Conservation (phyloP, 192 early-diverging fungal genomes). For the Coemansia sp. region DNA sequence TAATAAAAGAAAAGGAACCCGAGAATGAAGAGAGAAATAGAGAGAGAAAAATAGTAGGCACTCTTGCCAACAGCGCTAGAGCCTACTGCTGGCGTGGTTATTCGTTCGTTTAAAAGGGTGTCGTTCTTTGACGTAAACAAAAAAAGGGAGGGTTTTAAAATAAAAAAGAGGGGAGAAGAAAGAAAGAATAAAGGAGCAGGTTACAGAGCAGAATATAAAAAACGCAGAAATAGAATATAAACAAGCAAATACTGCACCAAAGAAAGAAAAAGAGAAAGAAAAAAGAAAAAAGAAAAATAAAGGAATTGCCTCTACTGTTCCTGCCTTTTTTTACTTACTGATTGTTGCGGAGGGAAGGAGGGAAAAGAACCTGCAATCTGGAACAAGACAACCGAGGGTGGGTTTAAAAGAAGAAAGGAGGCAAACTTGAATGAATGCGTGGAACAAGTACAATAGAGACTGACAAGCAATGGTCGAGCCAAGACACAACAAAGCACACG, state of each 20-base stretch:
- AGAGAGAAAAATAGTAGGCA: background rate
- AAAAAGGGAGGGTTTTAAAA: background rate
- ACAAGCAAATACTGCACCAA: background rate
- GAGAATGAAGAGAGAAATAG: background rate
- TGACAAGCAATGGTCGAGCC: too few species aligned
- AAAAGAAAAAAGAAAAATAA: slow-evolving; percentile 11
- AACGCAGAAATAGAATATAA: slow-evolving; percentile 11
- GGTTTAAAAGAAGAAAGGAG: background rate
- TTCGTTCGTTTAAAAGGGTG: background rate
- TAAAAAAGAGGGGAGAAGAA: background rate
- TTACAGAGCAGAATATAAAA: background rate
- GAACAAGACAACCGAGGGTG: background rate
- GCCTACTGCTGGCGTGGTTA: background rate
- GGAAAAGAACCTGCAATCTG: background rate
- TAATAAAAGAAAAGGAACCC: background rate
- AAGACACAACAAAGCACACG: too few species aligned
- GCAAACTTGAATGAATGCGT: background rate
- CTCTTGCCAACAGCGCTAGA: too few species aligned
- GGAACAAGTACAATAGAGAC: background rate
- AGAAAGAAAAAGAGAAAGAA: slow-evolving; percentile 6
- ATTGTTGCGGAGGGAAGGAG: background rate
- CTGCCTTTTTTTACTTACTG: background rate
- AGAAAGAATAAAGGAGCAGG: background rate
- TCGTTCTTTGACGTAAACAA: background rate
- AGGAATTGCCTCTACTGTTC: background rate